These are phyloP conservation scores for Phytophthora citricola DNA, from an alignment of 352 stramenopile species.

Conservation along the genomic window DNA sequence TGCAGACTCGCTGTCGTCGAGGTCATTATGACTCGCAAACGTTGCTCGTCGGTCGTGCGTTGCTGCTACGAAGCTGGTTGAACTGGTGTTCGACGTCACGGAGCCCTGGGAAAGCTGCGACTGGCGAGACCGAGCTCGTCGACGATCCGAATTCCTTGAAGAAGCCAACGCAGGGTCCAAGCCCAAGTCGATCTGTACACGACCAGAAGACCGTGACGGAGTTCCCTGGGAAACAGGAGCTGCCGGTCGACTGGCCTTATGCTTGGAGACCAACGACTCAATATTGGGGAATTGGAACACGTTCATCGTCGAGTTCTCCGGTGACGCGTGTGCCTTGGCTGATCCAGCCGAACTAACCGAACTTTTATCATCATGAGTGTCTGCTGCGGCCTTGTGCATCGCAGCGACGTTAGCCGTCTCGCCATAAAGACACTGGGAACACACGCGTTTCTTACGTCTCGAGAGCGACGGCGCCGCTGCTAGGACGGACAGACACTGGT, in stretches of 20 bases:
- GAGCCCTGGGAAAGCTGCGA: conserved; percentile 32
- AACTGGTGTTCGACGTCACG: conserved; percentile 17
- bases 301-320: conserved; percentile 20
- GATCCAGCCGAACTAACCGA: conserved; percentile 6
- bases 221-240: conserved; percentile 3
- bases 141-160: conserved; percentile 13
- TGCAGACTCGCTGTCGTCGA: conserved; percentile 36
- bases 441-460: conserved; percentile 75
- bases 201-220: conserved; percentile 9
- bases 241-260: conserved; percentile 17
- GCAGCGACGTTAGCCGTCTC: conserved; percentile 28
- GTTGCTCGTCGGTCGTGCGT: conserved; percentile 17
- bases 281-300: conserved; percentile 39
- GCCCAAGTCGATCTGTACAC: conserved; percentile 35
- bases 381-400: conserved; percentile 22
- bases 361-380: conserved; percentile 6
- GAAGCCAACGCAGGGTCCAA: conserved; percentile 35
- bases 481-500: conserved; percentile 68
- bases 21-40: conserved; percentile 14
- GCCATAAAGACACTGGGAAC: conserved; percentile 69
- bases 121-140: conserved; percentile 27
- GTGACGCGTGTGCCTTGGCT: neutral
- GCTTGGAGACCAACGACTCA: conserved; percentile 32
- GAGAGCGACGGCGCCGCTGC: conserved; percentile 56
- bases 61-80: conserved; percentile 16